These are phyloP conservation scores for Pachysolen tannophilus DNA, from an alignment of 805 yeast genomes.

Conservation along the genomic window DNA sequence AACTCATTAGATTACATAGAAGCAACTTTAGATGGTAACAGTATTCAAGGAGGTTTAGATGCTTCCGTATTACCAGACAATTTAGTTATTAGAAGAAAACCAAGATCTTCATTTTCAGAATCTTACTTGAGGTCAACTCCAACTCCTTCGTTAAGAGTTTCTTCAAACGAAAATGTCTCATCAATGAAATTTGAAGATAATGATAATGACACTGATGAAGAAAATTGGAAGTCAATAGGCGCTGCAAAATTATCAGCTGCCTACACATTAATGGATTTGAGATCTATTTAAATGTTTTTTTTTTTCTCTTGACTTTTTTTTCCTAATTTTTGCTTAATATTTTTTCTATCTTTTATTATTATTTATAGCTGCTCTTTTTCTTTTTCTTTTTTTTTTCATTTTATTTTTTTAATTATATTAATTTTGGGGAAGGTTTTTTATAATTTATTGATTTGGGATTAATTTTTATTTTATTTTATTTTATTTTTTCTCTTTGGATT, in stretches of 20 bases:
- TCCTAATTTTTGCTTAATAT: too few relatives aligned
- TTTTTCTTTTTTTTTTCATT: background rate
- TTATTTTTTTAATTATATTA: background rate
- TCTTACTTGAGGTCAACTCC: constrained; percentile 28
- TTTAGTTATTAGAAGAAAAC: constrained; percentile 18
- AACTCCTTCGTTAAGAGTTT: constrained; percentile 3
- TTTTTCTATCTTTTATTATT: too few relatives aligned
- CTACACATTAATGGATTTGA: constrained; percentile 6
- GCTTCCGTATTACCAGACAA: constrained; percentile 20
- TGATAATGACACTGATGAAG: constrained; percentile 77
- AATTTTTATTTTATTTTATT: background rate
- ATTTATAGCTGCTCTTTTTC: too few relatives aligned
- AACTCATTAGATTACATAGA: constrained; percentile 31
- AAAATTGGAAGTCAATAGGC: constrained; percentile 92
- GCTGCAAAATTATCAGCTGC: constrained; percentile 32
- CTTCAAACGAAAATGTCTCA: constrained; percentile 7
- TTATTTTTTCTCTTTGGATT: background rate
- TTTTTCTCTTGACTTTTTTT: too few relatives aligned
- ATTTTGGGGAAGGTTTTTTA: background rate
- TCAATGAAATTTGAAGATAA: background rate
- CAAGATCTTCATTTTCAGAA: constrained; percentile 29
- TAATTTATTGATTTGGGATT: too few relatives aligned
- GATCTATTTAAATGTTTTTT: background rate
- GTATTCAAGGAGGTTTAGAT: constrained; percentile 12
- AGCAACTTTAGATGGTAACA: constrained; percentile 19